These are phyloP conservation scores for Starmerella apicola DNA, from an alignment of 805 yeast species.

Conservation along the genomic window DNA sequence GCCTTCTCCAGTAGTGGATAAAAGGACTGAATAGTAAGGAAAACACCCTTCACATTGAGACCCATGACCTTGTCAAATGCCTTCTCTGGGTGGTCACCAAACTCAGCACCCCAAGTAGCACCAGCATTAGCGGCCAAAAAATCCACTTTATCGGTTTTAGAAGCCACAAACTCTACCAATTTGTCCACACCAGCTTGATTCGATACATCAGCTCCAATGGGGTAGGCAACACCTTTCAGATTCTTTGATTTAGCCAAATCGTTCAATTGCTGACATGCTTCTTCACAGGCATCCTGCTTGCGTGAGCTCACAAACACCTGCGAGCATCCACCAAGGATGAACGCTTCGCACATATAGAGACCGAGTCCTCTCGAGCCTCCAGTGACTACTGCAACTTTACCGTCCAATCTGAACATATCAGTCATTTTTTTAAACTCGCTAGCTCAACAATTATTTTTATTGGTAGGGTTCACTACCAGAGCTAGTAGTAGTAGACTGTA, in stretches of 20 bases:
- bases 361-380: constrained; percentile 74
- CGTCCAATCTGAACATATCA: constrained; percentile 33
- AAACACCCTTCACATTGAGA: constrained; percentile 57
- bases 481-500: too few species aligned
- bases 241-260: constrained; percentile 20
- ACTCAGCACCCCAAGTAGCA: constrained; percentile 62
- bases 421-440: too few species aligned
- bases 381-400: constrained; percentile 54
- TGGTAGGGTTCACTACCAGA: too few species aligned
- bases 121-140: constrained; percentile 69
- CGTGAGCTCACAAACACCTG: constrained; percentile 54
- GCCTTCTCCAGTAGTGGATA: constrained; percentile 44
- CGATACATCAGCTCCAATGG: constrained; percentile 49
- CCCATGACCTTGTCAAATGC: constrained; percentile 53
- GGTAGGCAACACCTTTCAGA: constrained; percentile 28
- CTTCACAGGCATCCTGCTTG: constrained; percentile 47
- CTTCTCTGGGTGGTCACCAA: constrained; percentile 45
- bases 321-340: constrained; percentile 49
- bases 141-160: constrained; percentile 37
- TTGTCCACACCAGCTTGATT: constrained; percentile 36
- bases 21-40: constrained; percentile 50
- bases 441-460: too few species aligned
- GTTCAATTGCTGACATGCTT: constrained; percentile 35
- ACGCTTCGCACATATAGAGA: constrained; percentile 50
- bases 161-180: constrained; percentile 31